Evolutionary conservation across 345 rosid species (phyloP).

Genomic region (Cardamine chenopodiifolia): DNA sequence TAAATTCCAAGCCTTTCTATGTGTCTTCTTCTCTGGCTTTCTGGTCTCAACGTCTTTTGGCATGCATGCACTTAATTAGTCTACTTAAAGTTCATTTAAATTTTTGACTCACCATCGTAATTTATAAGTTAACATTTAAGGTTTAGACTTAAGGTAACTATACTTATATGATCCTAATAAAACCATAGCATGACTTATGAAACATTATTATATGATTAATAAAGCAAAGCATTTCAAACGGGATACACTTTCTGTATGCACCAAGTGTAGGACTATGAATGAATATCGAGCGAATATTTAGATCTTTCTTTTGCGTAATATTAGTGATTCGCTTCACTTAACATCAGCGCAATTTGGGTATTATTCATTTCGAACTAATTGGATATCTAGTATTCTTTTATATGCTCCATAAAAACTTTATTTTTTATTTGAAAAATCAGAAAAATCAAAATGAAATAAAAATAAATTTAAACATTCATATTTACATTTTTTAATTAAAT

Average conservation of each 20-base stretch:
- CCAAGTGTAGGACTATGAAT: neutral
- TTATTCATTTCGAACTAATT: no score
- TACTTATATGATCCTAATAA: slow-evolving; percentile 7
- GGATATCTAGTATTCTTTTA: neutral
- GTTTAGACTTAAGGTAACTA: slow-evolving; percentile 2
- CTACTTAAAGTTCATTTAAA: slow-evolving; percentile 15
- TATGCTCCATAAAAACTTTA: neutral
- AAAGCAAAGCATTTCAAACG: neutral
- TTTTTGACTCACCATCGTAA: slow-evolving; percentile 28
- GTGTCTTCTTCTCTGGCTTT: slow-evolving; percentile 24
- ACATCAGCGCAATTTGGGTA: neutral
- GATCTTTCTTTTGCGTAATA: neutral
- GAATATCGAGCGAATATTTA: neutral
- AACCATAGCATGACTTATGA: slow-evolving; percentile 1
- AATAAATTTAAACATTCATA: no score
- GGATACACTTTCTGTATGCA: neutral
- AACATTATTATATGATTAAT: neutral
- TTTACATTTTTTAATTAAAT: no score
- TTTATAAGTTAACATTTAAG: slow-evolving; percentile 15
- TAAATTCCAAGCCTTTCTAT: slow-evolving; percentile 5
- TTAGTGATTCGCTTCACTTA: neutral
- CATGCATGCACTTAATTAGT: slow-evolving; percentile 21
- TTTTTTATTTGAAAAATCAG: no score
- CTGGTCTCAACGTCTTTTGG: slow-evolving; percentile 15
- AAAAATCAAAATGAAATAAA: no score